Evolutionary conservation across 202 grass and related monocot species (phyloP).

Genomic region (Brachypodium distachyon): DNA sequence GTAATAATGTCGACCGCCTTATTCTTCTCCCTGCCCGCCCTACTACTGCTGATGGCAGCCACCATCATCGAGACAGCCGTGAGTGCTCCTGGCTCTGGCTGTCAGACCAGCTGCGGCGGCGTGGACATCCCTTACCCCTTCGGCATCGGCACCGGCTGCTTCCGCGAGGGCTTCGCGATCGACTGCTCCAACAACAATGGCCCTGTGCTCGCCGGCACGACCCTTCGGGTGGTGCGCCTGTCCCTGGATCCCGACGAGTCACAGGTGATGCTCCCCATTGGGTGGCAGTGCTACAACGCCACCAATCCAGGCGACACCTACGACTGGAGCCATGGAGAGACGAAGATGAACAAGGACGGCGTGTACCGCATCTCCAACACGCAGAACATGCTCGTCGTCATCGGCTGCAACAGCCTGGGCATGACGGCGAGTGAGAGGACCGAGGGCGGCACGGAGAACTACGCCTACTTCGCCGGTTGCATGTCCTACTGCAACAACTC

Average conservation of each 20-base stretch:
- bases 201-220: not conserved
- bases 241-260: not conserved
- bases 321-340: not conserved
- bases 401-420: not conserved
- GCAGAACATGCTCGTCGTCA: not conserved
- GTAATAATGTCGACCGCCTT: not conserved
- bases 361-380: not conserved
- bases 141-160: not conserved
- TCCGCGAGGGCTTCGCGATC: not conserved
- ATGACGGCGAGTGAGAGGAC: not conserved
- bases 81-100: not conserved
- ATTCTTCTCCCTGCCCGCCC: not conserved
- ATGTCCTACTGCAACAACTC: constrained; percentile 17
- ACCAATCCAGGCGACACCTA: not conserved
- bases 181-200: not conserved
- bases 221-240: not conserved
- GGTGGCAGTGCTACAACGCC: not conserved
- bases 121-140: constrained; percentile 9
- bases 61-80: not conserved
- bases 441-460: not conserved
- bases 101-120: not conserved
- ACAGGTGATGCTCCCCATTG: not conserved
- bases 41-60: not conserved
- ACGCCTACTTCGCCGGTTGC: not conserved
- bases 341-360: not conserved